Percentiles rank a stretch among this genome's conserved stretches.
Conservation (phyloP, 164 flowering plant genomes). For the Umbilicus rupestris region DNA sequence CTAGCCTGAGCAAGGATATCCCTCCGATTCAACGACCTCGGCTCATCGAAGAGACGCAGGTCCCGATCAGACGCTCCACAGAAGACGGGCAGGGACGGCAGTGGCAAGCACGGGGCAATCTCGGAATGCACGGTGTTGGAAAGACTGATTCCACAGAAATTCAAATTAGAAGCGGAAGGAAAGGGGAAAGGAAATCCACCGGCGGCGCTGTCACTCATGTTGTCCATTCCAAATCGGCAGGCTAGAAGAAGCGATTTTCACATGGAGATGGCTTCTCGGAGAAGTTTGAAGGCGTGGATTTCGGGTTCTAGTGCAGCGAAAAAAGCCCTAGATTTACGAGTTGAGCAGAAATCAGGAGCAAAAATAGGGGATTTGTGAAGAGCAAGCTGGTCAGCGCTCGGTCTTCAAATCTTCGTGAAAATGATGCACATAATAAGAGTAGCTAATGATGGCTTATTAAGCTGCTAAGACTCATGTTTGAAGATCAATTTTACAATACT, state of each 20-base stretch:
- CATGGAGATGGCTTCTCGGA: conserved; percentile 7
- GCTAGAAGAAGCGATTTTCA: not conserved
- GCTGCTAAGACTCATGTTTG: too few species aligned
- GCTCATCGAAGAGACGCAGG: conserved; percentile 51
- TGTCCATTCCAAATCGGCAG: conserved; percentile 5
- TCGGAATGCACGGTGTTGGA: conserved; percentile 76
- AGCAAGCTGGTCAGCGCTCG: too few species aligned
- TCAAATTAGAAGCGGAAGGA: conserved; percentile 13
- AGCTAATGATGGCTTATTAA: too few species aligned
- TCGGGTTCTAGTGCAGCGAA: conserved; percentile 6
- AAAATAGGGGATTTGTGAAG: too few species aligned
- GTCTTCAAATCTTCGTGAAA: too few species aligned
- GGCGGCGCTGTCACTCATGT: conserved; percentile 10
- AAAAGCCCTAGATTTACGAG: too few species aligned
- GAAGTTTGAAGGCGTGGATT: conserved; percentile 11
- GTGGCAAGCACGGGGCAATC: conserved; percentile 67
- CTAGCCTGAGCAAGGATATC: conserved; percentile 60
- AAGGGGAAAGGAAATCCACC: conserved; percentile 7
- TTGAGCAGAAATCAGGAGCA: too few species aligned
- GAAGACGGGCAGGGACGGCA: conserved; percentile 77
- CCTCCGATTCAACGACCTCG: conserved; percentile 28
- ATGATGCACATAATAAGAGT: too few species aligned
- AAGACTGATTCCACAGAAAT: conserved; percentile 41
- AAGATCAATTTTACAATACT: too few species aligned
- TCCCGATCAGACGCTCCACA: conserved; percentile 72